Conservation (phyloP, 2,329 filamentous ascomycete species). For the Fusarium secorum region DNA sequence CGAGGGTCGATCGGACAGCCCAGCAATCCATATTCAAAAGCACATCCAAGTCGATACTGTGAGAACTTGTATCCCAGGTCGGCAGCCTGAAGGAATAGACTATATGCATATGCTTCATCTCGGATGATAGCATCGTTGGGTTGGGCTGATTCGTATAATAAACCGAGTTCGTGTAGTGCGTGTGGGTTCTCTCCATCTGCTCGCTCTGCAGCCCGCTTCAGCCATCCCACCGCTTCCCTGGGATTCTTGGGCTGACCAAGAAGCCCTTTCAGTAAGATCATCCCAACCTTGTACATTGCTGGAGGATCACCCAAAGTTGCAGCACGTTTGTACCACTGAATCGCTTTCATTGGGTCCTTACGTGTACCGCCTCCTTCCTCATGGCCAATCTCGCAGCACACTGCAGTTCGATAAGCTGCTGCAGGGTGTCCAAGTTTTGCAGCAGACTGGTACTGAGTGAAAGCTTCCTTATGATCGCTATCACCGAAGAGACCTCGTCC, state of each 20-base stretch:
- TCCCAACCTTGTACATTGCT: slow-evolving; percentile 98
- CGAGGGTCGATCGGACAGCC: slow-evolving; percentile 84
- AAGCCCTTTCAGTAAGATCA: slow-evolving; percentile 92
- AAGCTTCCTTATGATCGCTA: slow-evolving; percentile 89
- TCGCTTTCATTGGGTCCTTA: slow-evolving; percentile 89
- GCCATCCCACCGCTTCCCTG: slow-evolving; percentile 87
- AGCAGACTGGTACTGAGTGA: slow-evolving; percentile 89
- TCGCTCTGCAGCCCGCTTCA: slow-evolving; percentile 89
- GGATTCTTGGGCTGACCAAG: slow-evolving; percentile 86
- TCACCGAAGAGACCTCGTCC: slow-evolving; percentile 84
- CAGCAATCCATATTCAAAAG: slow-evolving; percentile 88
- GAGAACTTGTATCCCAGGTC: slow-evolving; percentile 94
- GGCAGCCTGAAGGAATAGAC: slow-evolving; percentile 84
- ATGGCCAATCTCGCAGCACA: slow-evolving; percentile 95
- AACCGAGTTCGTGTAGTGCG: slow-evolving; percentile 85
- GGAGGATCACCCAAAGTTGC: slow-evolving; percentile 89
- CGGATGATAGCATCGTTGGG: slow-evolving; percentile 76
- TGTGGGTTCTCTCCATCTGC: slow-evolving; percentile 93
- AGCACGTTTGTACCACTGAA: slow-evolving; percentile 97
- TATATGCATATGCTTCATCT: slow-evolving; percentile 83
- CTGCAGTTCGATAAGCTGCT: slow-evolving; percentile 91
- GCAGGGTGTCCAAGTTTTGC: slow-evolving; percentile 88
- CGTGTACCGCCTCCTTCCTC: slow-evolving; percentile 94
- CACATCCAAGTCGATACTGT: slow-evolving; percentile 86
- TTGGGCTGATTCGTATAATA: slow-evolving; percentile 70